These are phyloP conservation scores for Tetracladium setigerum DNA, from an alignment of 495 filamentous ascomycete species.

Conservation along the genomic window DNA sequence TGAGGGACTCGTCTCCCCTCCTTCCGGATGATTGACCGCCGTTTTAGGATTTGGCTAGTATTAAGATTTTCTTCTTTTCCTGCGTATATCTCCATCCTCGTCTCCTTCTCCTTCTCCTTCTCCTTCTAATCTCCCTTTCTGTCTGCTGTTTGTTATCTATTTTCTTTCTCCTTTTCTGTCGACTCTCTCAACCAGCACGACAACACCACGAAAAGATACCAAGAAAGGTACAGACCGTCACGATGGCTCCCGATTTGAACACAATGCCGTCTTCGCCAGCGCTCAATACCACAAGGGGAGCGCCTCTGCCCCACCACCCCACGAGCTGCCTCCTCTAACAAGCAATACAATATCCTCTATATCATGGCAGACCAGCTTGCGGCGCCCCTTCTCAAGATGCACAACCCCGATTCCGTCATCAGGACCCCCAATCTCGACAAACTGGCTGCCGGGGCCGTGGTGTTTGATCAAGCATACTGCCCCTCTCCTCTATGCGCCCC, in stretches of 20 bases:
- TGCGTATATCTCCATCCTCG: not conserved
- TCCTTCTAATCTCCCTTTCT: no score
- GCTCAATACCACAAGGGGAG: conserved; percentile 9
- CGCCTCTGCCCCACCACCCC: conserved; percentile 16
- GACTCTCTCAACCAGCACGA: not conserved
- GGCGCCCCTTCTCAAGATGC: conserved; percentile 73
- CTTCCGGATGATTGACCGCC: not conserved
- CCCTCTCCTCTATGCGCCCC: conserved; percentile 84
- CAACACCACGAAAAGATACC: not conserved
- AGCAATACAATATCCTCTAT: conserved; percentile 67
- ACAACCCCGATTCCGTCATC: conserved; percentile 73
- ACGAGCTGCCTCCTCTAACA: conserved; percentile 5
- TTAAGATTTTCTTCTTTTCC: not conserved
- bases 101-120: not conserved
- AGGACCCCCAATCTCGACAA: conserved; percentile 79
- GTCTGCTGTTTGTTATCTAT: not conserved
- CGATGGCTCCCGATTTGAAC: conserved; percentile 50
- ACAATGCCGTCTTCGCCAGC: conserved; percentile 34
- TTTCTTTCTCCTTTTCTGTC: not conserved
- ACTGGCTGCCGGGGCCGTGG: conserved; percentile 67
- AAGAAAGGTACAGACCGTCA: not conserved
- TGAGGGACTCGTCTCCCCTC: not conserved
- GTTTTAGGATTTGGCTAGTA: not conserved
- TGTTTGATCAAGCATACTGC: conserved; percentile 86
- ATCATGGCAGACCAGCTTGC: conserved; percentile 94